Evolutionary conservation across 805 yeast genomes (phyloP), one percentile per base, ranked within the genome.

Genomic region (Pichia rugopelliculosa): DNA sequence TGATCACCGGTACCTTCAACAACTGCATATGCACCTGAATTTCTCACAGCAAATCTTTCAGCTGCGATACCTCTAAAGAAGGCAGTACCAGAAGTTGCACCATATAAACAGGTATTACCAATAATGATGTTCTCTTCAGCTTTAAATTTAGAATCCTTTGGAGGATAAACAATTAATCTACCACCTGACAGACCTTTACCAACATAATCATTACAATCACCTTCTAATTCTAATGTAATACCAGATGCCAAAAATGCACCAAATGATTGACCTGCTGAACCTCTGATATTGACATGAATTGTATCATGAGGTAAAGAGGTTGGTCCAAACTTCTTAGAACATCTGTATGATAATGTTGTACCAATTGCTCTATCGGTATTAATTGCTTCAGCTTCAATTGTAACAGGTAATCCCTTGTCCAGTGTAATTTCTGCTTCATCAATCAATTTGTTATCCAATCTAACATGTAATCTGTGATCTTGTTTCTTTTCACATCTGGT

Each of bases 181-280:
- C 99, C 99, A 60, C 99, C 99, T 52, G 96, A 86, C 50, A 91
- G 74, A 58, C 98, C 97, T 71, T 91, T 91, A 56, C 98, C 99
- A 55, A 93, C 96, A 68, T 93, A 91, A 72, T 91, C 99, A 65
- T 91, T 91, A 57, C 96, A 87, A 69, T 91, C 99, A 74, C 99
- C 99, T 71, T 88, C 96, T 55, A 91, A 75, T 66, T 87, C 95
- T 61, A 91, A 79, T 11, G 98, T 93, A 53, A 91, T 82, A 73
- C 99, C 99, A 6, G 95, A 83, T 42, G 98, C 95, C 59, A 93
- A 76, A 75, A 87, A 91, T 2, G 98, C 99, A 72, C 99, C 99
- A 63, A 93, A 91, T 3, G 97, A 89, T 72, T 91, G 99, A 61
- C 99, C 99, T 25, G 99, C 99, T 48, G 90, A 84, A 55, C 99